Percentiles rank a stretch among this genome's conserved stretches.
These are phyloP conservation scores for Schizophyllum amplum DNA, from an alignment of 1,284 basidiomycete genomes.

Conservation along the genomic window DNA sequence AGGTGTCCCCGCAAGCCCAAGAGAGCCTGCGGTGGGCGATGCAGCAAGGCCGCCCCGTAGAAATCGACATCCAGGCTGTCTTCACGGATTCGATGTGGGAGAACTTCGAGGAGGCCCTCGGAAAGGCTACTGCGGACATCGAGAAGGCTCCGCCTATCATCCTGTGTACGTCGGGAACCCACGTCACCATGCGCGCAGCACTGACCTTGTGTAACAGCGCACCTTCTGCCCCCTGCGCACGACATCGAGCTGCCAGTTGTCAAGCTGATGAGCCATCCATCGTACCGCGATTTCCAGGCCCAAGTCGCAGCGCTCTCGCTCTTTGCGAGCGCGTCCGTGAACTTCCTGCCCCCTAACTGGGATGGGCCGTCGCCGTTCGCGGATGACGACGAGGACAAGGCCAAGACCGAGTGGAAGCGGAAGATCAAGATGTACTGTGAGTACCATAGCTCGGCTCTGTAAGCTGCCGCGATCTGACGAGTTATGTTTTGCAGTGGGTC, in stretches of 20 bases:
- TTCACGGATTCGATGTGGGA: slow-evolving; percentile 60
- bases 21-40: slow-evolving; percentile 59
- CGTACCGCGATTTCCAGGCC: slow-evolving; percentile 67
- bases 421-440: slow-evolving; percentile 84
- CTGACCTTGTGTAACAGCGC: slow-evolving; percentile 40
- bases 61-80: slow-evolving; percentile 55
- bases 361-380: slow-evolving; percentile 50
- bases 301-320: slow-evolving; percentile 73
- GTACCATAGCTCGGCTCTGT: slow-evolving; percentile 26
- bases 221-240: slow-evolving; percentile 79
- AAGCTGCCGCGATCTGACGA: too few species aligned
- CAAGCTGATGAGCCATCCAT: slow-evolving; percentile 67
- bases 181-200: slow-evolving; percentile 2
- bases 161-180: slow-evolving; percentile 49
- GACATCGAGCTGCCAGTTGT: slow-evolving; percentile 64
- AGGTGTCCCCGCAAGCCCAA: slow-evolving; percentile 36
- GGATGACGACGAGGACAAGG: slow-evolving; percentile 35
- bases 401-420: slow-evolving; percentile 69
- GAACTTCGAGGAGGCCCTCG: slow-evolving; percentile 64
- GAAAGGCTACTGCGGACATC: slow-evolving; percentile 44
- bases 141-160: slow-evolving; percentile 52
- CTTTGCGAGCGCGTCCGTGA: slow-evolving; percentile 65
- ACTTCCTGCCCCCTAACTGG: slow-evolving; percentile 76
- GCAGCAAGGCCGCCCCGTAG: slow-evolving; percentile 49
- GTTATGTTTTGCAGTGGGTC: slow-evolving; percentile 72